These are phyloP conservation scores for Sporothrix curviconia DNA, from an alignment of 2,329 filamentous ascomycete species.

Conservation along the genomic window DNA sequence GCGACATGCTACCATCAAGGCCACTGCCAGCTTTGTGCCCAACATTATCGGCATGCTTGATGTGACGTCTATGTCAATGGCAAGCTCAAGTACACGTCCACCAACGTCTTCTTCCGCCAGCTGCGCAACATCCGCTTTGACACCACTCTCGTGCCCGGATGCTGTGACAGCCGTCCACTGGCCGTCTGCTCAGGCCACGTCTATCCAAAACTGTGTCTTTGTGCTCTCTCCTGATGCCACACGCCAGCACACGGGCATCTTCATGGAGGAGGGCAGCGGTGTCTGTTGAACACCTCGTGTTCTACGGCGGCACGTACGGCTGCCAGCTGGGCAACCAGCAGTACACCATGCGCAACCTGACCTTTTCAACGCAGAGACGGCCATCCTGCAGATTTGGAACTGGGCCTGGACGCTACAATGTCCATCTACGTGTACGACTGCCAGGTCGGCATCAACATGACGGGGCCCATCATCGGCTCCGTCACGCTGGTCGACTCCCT, in stretches of 20 bases:
- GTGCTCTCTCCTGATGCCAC: conserved; percentile 39
- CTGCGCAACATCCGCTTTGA: conserved; percentile 23
- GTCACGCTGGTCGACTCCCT: conserved; percentile 68
- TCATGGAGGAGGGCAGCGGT: conserved; percentile 58
- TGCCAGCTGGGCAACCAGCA: conserved; percentile 57
- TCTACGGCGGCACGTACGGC: conserved; percentile 62
- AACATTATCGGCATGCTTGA: conserved; percentile 41
- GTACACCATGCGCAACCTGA: conserved; percentile 63
- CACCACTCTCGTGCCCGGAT: conserved; percentile 19
- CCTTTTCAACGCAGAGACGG: conserved; percentile 59
- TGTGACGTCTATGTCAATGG: conserved; percentile 38
- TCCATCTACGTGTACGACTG: conserved; percentile 58
- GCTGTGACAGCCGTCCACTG: conserved; percentile 45
- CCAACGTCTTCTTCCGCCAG: conserved; percentile 43
- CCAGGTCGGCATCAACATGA: conserved; percentile 61
- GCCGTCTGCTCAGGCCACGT: conserved; percentile 61
- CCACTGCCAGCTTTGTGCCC: conserved; percentile 37
- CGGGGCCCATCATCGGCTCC: conserved; percentile 64
- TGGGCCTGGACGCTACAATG: conserved; percentile 73
- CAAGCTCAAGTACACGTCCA: conserved; percentile 42
- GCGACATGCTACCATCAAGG: conserved; percentile 23
- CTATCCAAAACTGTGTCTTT: conserved; percentile 53
- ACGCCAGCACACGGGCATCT: conserved; percentile 50
- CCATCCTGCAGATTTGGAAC: conserved; percentile 66
- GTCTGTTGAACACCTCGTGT: conserved; percentile 61